phyloP scores from a whole-genome alignment of 2,329 filamentous ascomycete genomes.

The Aspergillus calidoustus region DNA sequence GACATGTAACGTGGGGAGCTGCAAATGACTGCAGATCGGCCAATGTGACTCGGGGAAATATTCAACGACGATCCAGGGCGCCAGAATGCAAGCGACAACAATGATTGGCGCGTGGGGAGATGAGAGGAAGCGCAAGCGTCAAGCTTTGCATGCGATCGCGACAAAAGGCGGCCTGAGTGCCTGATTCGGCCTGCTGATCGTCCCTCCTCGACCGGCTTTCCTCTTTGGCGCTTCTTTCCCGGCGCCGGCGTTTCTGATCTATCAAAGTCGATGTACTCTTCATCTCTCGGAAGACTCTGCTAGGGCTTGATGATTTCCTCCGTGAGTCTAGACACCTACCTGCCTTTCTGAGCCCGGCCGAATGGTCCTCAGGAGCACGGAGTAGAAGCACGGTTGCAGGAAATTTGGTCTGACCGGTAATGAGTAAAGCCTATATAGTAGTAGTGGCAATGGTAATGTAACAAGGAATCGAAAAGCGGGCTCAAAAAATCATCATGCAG shows the following conservation, averaged over 20 bases:
- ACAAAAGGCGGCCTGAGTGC: slow-evolving; percentile 8
- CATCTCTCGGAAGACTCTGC: not conserved
- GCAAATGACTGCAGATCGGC: slow-evolving; percentile 2
- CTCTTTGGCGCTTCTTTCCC: not conserved
- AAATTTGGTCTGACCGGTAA: not conserved
- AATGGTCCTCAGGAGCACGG: not conserved
- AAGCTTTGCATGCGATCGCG: slow-evolving; percentile 11
- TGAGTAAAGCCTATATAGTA: slow-evolving; percentile 3
- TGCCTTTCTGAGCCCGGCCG: not conserved
- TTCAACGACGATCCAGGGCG: not conserved
- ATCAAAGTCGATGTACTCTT: not conserved
- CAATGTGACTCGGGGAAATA: slow-evolving; percentile 1
- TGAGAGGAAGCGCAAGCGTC: slow-evolving; percentile 5
- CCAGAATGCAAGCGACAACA: not conserved
- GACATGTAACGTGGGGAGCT: slow-evolving; percentile 6
- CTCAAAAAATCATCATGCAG: slow-evolving; percentile 12
- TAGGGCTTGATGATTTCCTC: not conserved
- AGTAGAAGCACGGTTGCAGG: not conserved
- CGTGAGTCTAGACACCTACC: not conserved
- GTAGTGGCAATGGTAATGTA: slow-evolving; percentile 1
- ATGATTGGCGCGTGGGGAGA: slow-evolving; percentile 10
- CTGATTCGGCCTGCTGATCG: slow-evolving; percentile 15
- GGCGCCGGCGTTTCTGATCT: slow-evolving; percentile 1
- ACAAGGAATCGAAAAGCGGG: slow-evolving; percentile 6
- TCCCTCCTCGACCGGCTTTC: not conserved